Evolutionary conservation across 495 filamentous ascomycete genomes (phyloP).

Genomic region (Talaromyces adpressus): DNA sequence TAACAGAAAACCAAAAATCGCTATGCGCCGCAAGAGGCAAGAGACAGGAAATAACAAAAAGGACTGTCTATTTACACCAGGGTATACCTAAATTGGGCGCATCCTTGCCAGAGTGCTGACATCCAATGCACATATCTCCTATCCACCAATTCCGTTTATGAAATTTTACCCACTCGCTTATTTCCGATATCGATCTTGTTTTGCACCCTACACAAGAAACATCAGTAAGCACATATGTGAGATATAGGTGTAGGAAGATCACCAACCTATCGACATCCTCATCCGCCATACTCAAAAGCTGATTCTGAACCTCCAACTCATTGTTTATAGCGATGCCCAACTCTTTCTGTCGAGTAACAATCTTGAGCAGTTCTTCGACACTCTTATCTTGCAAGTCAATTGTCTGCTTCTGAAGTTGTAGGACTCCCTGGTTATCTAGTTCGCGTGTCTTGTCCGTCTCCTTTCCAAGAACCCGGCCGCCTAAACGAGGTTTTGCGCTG

Average conservation of each 20-base stretch:
- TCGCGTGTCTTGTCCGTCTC: slow-evolving; percentile 87
- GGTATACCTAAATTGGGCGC: background rate
- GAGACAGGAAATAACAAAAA: background rate
- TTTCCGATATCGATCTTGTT: slow-evolving; percentile 78
- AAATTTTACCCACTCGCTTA: slow-evolving; percentile 72
- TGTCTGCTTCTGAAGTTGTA: slow-evolving; percentile 76
- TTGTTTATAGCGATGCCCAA: slow-evolving; percentile 78
- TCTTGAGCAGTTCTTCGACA: slow-evolving; percentile 66
- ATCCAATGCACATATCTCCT: background rate
- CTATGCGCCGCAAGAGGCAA: background rate
- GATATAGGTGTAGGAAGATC: slow-evolving; percentile 2
- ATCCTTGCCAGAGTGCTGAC: background rate
- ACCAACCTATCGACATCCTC: slow-evolving; percentile 61
- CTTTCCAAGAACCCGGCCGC: slow-evolving; percentile 63
- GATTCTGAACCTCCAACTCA: slow-evolving; percentile 79
- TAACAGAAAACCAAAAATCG: background rate
- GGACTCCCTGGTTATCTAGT: slow-evolving; percentile 80
- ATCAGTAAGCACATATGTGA: background rate
- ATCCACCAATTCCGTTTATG: slow-evolving; percentile 25
- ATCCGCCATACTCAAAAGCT: slow-evolving; percentile 68
- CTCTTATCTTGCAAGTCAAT: slow-evolving; percentile 83
- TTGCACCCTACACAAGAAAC: slow-evolving; percentile 41
- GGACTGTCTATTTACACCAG: background rate
- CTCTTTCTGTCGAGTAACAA: slow-evolving; percentile 75
- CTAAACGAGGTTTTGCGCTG: slow-evolving; percentile 17